These are phyloP conservation scores for Trichoderma gracile DNA, from an alignment of 2,329 filamentous ascomycete genomes.

Conservation along the genomic window DNA sequence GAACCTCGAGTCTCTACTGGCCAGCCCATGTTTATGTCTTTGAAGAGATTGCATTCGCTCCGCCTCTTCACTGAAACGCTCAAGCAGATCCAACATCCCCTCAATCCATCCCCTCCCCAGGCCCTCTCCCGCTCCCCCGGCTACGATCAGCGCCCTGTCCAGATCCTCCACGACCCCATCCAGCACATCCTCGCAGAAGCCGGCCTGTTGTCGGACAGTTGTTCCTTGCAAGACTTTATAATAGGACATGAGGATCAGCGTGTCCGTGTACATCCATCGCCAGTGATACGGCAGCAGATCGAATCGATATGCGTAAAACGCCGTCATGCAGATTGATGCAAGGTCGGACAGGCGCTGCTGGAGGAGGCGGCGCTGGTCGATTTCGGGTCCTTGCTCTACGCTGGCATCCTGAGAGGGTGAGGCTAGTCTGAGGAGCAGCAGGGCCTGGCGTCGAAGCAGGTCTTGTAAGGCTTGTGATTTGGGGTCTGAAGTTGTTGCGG, in stretches of 20 bases:
- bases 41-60: neutral
- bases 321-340: slow-evolving; percentile 59
- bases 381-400: neutral
- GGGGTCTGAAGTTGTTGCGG: neutral
- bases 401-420: slow-evolving; percentile 17
- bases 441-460: slow-evolving; percentile 38
- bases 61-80: slow-evolving; percentile 32
- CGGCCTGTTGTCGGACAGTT: too few relatives aligned
- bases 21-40: slow-evolving; percentile 1
- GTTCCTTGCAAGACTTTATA: slow-evolving; percentile 36
- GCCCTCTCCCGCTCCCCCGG: slow-evolving; percentile 59
- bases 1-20: slow-evolving; percentile 30
- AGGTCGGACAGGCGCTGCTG: slow-evolving; percentile 55
- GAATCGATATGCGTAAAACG: slow-evolving; percentile 70
- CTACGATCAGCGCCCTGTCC: slow-evolving; percentile 75
- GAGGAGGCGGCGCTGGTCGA: slow-evolving; percentile 34
- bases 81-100: slow-evolving; percentile 48
- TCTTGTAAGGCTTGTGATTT: slow-evolving; percentile 30
- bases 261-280: slow-evolving; percentile 71
- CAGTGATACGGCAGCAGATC: slow-evolving; percentile 66
- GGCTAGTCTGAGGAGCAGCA: slow-evolving; percentile 31
- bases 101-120: slow-evolving; percentile 57
- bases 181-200: slow-evolving; percentile 39
- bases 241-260: slow-evolving; percentile 63
- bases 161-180: slow-evolving; percentile 63